A percentile compares a stretch with the other conserved stretches of the same genome.
Evolutionary conservation across 305 asterid genomes (phyloP).

Genomic region (Salvia sclarea): DNA sequence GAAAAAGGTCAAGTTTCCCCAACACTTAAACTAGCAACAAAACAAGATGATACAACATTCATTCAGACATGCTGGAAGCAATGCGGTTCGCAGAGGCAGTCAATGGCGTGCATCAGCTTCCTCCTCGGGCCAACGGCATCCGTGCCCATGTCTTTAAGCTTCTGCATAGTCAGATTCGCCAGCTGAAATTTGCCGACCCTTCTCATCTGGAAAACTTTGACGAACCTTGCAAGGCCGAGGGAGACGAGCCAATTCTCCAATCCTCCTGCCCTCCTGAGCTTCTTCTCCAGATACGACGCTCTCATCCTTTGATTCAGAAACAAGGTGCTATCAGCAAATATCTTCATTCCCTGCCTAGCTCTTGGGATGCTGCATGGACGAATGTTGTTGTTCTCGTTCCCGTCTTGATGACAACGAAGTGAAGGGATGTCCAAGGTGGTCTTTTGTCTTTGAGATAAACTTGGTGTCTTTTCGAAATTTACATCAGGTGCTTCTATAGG

Average conservation of each 20-base stretch:
- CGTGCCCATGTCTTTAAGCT: conserved; percentile 89
- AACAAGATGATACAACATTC: conserved; percentile 11
- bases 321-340: conserved; percentile 39
- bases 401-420: conserved; percentile 30
- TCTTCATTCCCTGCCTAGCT: conserved; percentile 39
- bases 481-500: conserved; percentile 32
- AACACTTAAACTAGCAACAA: not conserved
- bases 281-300: conserved; percentile 57
- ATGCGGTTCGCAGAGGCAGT: conserved; percentile 86
- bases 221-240: conserved; percentile 69
- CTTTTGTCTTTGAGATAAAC: conserved; percentile 26
- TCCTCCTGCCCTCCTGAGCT: conserved; percentile 77
- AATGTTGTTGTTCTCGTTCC: conserved; percentile 22
- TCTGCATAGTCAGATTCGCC: conserved; percentile 74
- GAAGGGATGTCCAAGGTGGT: conserved; percentile 40
- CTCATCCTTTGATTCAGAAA: conserved; percentile 59
- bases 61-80: conserved; percentile 50
- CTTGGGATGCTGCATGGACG: conserved; percentile 32
- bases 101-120: conserved; percentile 88
- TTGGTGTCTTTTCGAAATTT: conserved; percentile 34
- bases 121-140: conserved; percentile 88
- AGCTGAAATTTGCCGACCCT: conserved; percentile 65
- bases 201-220: conserved; percentile 57
- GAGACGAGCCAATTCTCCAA: conserved; percentile 83
- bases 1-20: not conserved